These are phyloP conservation scores for Dictyostelium capitatum DNA, from an alignment of 78 protist species.

Conservation along the genomic window DNA sequence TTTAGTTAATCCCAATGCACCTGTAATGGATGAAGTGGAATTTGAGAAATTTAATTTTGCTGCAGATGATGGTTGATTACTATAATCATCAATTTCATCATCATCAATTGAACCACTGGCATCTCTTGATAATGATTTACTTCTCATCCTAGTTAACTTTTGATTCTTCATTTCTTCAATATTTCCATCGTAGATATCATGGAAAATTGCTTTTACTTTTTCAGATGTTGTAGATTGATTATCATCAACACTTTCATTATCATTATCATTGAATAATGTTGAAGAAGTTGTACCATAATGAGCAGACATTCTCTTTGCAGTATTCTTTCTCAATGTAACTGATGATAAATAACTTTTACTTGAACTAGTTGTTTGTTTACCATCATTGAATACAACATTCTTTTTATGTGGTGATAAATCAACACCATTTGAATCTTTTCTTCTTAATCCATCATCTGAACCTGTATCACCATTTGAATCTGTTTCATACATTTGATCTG, in stretches of 20 bases:
- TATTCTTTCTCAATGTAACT: slow-evolving; percentile 17
- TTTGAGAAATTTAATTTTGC: slow-evolving; percentile 9
- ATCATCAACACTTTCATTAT: neutral
- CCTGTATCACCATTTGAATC: neutral
- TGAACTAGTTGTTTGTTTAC: neutral
- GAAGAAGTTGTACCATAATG: neutral
- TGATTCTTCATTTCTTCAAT: slow-evolving; percentile 26
- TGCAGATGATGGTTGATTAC: neutral
- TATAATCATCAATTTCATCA: slow-evolving; percentile 22
- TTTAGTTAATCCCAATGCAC: neutral
- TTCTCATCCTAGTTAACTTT: slow-evolving; percentile 49
- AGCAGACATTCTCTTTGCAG: slow-evolving; percentile 68
- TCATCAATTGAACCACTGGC: neutral
- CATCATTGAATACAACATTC: slow-evolving; percentile 27
- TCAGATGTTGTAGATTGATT: slow-evolving; percentile 3
- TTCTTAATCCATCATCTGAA: slow-evolving; percentile 14
- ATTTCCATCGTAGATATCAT: slow-evolving; percentile 33
- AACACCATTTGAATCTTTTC: neutral
- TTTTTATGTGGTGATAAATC: slow-evolving; percentile 26
- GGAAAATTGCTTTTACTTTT: slow-evolving; percentile 35
- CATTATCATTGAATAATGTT: neutral
- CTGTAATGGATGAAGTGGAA: neutral
- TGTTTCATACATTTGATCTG: neutral
- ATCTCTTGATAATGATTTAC: slow-evolving; percentile 41
- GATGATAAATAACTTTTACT: slow-evolving; percentile 3